Base-by-base conservation (phyloP, 1,284 basidiomycete genomes). In the Ustilago lituana region DNA sequence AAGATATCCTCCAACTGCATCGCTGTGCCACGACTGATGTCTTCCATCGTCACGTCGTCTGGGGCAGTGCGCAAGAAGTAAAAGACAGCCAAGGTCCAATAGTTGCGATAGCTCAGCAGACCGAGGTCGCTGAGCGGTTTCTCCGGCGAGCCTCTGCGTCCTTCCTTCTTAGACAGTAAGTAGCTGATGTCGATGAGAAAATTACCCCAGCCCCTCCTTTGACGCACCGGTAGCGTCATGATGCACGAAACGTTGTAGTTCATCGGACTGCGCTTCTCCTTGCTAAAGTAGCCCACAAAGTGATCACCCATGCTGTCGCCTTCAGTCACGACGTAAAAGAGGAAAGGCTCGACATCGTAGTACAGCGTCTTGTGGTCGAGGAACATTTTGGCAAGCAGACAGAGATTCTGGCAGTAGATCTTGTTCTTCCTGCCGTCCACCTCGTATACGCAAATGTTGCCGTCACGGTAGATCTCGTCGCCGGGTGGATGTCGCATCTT, bases 401-500 rank as follows among this genome's bases (percentile, higher is more conserved):
- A 98, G n/a, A 99, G 87, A 81, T 99, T 98, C 83, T 98, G 96
- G 82, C 96, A 98, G 83, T 98, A 99, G 77, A 98, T 98, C 58
- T 98, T 98, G 86, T 97, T 97, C 85, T 94, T 94, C 71, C 95
- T 87, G 39, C 96, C 96, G 82, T 98, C 96, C 23, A 99, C 94
- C 82, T 99, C 96, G 79, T 96, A 99, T 54, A 99, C 91, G 10
- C 93, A 95, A 31, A 98, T 86, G 39, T 83, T 83, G 27, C 90
- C 90, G 81, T 97, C 94, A 37, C 95, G 87, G 82, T 99, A 98
- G 49, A 99, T 98, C 83, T 98, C 96, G 82, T 98, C 94, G 12
- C 96, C 96, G 2, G 96, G 96, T 2, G 96, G 95, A 86, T 95
- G 92, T 54, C 92, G 87, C 56, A 89, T 87, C 82, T 95, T 96